Percentiles rank a stretch among this genome's conserved stretches.
These are phyloP conservation scores for Dendrocalamus latiflorus DNA, from an alignment of 202 grass and related monocot genomes.

Conservation along the genomic window DNA sequence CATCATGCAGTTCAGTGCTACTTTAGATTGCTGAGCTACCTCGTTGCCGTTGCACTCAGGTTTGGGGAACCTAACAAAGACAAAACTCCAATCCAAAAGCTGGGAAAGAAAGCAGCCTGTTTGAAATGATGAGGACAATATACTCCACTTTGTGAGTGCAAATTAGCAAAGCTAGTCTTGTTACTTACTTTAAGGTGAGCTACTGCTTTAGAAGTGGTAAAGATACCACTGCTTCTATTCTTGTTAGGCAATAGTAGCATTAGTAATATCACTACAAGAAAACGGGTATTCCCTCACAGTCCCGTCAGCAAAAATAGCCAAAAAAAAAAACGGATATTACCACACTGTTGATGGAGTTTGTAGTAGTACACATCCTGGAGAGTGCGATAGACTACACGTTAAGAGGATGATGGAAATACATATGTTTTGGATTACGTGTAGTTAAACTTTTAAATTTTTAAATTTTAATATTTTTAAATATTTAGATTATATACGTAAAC, in stretches of 20 bases:
- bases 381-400: no score
- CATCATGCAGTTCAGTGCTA: background rate
- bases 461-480: no score
- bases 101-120: background rate
- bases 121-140: conserved; percentile 1
- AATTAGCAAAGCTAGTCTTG: background rate
- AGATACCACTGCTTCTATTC: background rate
- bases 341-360: no score
- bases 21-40: background rate
- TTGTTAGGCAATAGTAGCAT: background rate
- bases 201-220: conserved; percentile 1
- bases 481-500: no score
- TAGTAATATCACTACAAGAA: no score
- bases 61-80: conserved; percentile 21
- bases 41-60: background rate
- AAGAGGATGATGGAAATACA: no score
- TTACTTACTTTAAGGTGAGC: conserved; percentile 11
- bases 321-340: no score
- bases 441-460: no score
- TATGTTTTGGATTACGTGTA: no score
- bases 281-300: no score
- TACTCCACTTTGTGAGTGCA: background rate
- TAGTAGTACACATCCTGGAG: no score
- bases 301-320: no score
- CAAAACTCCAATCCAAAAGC: conserved; percentile 19